Evolutionary conservation across 108 stramenopile species (phyloP).

Genomic region (Cyclotella choctawhatcheeana): DNA sequence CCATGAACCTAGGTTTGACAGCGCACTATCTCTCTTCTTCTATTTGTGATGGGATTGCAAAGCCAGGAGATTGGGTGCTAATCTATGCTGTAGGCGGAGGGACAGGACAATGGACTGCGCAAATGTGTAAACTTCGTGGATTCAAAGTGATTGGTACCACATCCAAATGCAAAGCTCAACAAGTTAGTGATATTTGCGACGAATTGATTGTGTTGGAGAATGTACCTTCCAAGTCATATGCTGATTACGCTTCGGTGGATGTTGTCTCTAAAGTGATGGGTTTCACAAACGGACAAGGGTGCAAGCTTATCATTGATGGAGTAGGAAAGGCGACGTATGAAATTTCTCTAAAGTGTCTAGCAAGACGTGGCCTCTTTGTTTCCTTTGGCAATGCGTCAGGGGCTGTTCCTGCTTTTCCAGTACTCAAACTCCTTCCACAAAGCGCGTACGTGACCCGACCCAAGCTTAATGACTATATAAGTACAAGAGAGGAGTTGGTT

Average conservation of each 20-base stretch:
- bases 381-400: conserved; percentile 90
- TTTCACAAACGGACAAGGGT: conserved; percentile 71
- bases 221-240: conserved; percentile 64
- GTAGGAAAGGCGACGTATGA: conserved; percentile 83
- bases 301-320: conserved; percentile 86
- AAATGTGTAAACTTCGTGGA: conserved; percentile 86
- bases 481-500: conserved; percentile 67
- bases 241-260: conserved; percentile 82
- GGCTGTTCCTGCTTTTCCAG: conserved; percentile 86
- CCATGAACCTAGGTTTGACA: too few species aligned
- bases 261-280: conserved; percentile 68
- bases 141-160: conserved; percentile 85
- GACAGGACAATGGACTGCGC: conserved; percentile 87
- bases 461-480: conserved; percentile 81
- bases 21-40: conserved; percentile 81
- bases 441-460: conserved; percentile 86
- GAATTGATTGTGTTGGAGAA: conserved; percentile 86
- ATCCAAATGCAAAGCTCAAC: conserved; percentile 63
- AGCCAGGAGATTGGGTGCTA: conserved; percentile 77
- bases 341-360: conserved; percentile 75
- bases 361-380: conserved; percentile 81
- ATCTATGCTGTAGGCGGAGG: conserved; percentile 86
- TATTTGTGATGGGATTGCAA: conserved; percentile 72
- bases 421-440: conserved; percentile 70
- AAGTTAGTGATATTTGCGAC: conserved; percentile 60